Percentiles rank a stretch among this genome's conserved stretches.
Evolutionary conservation across 306 rosid species (phyloP).

Genomic region (Oemleria cerasiformis): DNA sequence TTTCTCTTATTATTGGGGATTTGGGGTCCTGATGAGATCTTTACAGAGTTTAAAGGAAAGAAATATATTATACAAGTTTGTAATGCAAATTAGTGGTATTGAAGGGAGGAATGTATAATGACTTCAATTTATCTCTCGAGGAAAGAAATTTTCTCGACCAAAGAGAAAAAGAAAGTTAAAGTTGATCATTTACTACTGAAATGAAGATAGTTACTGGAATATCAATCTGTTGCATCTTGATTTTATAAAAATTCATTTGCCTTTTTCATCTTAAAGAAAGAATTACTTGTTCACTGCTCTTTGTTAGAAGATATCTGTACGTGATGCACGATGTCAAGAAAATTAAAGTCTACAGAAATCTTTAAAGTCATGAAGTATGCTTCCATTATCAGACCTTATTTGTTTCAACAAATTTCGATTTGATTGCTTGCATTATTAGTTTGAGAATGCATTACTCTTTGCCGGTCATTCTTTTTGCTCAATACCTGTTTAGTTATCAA

Average conservation of each 20-base stretch:
- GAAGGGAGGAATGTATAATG: background rate
- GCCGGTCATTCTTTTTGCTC: background rate
- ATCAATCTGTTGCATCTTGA: background rate
- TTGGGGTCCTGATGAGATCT: background rate
- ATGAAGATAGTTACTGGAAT: background rate
- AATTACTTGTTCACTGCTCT: background rate
- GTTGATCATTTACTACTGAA: background rate
- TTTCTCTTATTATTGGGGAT: background rate
- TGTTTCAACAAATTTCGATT: background rate
- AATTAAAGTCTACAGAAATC: background rate
- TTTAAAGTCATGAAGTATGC: background rate
- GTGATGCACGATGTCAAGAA: background rate
- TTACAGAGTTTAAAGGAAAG: background rate
- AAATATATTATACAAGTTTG: background rate
- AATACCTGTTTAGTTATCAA: background rate
- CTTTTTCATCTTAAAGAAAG: background rate
- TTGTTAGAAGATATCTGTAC: background rate
- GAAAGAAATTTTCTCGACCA: background rate
- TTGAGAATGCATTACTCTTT: background rate
- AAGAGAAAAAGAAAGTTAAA: too few relatives aligned
- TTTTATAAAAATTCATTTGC: background rate
- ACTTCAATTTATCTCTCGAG: background rate
- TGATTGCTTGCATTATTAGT: background rate
- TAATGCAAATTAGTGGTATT: background rate
- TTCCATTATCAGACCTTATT: background rate